Evolutionary conservation across 2,329 filamentous ascomycete species (phyloP), one percentile per base, ranked within the genome.

Genomic region (Colletotrichum shisoi): DNA sequence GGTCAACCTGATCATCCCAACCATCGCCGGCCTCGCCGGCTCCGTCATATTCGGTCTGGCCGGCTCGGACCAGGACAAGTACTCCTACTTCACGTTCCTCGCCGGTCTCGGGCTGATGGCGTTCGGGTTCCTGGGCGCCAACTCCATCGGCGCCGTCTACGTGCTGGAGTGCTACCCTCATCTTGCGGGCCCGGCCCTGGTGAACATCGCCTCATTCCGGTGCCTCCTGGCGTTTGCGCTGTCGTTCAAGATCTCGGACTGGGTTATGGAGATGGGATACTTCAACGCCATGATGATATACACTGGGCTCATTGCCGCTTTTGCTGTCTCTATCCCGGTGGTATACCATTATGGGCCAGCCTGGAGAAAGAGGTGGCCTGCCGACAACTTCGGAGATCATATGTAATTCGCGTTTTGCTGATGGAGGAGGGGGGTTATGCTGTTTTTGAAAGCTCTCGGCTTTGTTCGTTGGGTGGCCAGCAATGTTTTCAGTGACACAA

Each of bases 131-230:
- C 61, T 76, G 9, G 71, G 73, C 2, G 69, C 71, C 15, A 71
- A 73, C 57, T 71, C 73, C 1, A 73, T 72, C n/a, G 63, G 73
- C 56, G 74, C 73, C 46, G 76, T 77, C 9, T 76, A 72, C 53
- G 69, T 76, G 0, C 66, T 78, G 6, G 75, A 78, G 70, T 76
- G 73, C 54, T 76, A 75, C 57, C 76, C 76, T 6, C 63, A 68
- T 64, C 31, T 70, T 59, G 11, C 75, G 70, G 11, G 73, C 72
- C 12, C 75, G 3, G 74, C 75, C 3, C 70, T 78, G 17, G 75
- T 75, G 9, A 77, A 77, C 56, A 75, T 76, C n/a, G 71, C 72
- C 40, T 75, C 73, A 15, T 72, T 76, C 49, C 70, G 74, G 5
- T 69, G 75, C n/a, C 63, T 77, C 13, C 69, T 74, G 3, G 73